phyloP scores from a whole-genome alignment of 352 stramenopile species.

The Thalassiosira allenii region DNA sequence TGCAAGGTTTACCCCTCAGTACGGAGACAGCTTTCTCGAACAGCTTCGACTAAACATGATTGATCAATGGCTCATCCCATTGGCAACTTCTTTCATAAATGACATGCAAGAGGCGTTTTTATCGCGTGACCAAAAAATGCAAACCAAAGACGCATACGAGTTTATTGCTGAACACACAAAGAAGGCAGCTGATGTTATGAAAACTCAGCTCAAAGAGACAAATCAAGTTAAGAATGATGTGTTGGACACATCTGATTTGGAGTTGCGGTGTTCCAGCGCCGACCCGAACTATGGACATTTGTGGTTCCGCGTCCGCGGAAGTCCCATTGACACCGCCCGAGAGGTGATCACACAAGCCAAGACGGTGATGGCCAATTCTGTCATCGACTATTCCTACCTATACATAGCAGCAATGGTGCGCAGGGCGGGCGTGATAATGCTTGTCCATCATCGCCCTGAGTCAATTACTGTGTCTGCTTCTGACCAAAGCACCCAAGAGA shows the following conservation, averaged over 20 bases:
- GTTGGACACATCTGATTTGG: conserved; percentile 73
- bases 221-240: conserved; percentile 57
- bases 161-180: conserved; percentile 49
- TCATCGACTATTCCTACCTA: conserved; percentile 69
- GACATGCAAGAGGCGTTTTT: conserved; percentile 42
- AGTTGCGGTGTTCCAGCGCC: conserved; percentile 86
- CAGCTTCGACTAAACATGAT: conserved; percentile 78
- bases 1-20: conserved; percentile 91
- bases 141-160: conserved; percentile 48
- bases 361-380: conserved; percentile 61
- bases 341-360: conserved; percentile 67
- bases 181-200: conserved; percentile 54
- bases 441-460: conserved; percentile 42
- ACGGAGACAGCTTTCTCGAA: conserved; percentile 91
- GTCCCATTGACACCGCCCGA: conserved; percentile 71
- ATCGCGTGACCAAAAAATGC: conserved; percentile 40
- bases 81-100: conserved; percentile 47
- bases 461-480: conserved; percentile 6
- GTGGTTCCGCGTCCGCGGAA: conserved; percentile 88
- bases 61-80: conserved; percentile 69
- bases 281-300: conserved; percentile 91
- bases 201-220: conserved; percentile 49
- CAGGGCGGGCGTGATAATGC: conserved; percentile 49
- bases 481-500: conserved; percentile 24
- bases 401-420: conserved; percentile 79